phyloP scores from a whole-genome alignment of 208 protist species.

The Trypanosoma congolense region DNA sequence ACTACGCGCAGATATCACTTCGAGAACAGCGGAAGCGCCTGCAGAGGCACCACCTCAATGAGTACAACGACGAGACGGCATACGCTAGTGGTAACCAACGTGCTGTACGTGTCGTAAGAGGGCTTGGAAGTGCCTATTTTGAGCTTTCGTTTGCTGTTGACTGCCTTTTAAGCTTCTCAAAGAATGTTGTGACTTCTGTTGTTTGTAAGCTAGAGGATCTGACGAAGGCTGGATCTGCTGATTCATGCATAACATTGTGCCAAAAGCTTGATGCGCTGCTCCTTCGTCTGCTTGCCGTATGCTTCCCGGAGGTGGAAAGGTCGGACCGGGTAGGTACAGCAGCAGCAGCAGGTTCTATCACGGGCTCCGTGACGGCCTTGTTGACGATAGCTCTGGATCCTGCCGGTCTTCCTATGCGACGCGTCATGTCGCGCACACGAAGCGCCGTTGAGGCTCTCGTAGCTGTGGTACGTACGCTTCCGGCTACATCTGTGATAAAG shows the following conservation, averaged over 20 bases:
- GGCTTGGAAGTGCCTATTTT: slow-evolving; percentile 73
- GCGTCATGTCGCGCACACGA: slow-evolving; percentile 43
- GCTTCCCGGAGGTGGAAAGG: slow-evolving; percentile 32
- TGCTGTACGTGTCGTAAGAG: slow-evolving; percentile 28
- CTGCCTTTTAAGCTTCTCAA: slow-evolving; percentile 63
- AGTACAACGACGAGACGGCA: slow-evolving; percentile 29
- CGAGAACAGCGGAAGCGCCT: slow-evolving; percentile 58
- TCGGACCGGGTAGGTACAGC: slow-evolving; percentile 20
- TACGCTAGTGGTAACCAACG: slow-evolving; percentile 29
- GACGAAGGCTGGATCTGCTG: slow-evolving; percentile 6
- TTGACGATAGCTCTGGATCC: slow-evolving; percentile 55
- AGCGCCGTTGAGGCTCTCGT: slow-evolving; percentile 70
- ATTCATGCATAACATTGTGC: slow-evolving; percentile 63
- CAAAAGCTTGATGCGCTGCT: slow-evolving; percentile 57
- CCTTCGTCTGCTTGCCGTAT: slow-evolving; percentile 42
- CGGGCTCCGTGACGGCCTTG: slow-evolving; percentile 38
- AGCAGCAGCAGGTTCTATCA: slow-evolving; percentile 24
- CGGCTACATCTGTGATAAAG: slow-evolving; percentile 34
- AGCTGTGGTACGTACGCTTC: slow-evolving; percentile 34
- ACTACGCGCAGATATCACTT: slow-evolving; percentile 65
- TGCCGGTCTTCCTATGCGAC: slow-evolving; percentile 38
- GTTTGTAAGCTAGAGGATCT: slow-evolving; percentile 54
- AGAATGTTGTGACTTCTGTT: slow-evolving; percentile 35
- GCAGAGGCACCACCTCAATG: slow-evolving; percentile 44
- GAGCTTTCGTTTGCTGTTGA: slow-evolving; percentile 75